Percentiles rank a stretch among this genome's conserved stretches.
phyloP scores from a whole-genome alignment of 768 basidiomycete genomes.

The Suillus discolor region DNA sequence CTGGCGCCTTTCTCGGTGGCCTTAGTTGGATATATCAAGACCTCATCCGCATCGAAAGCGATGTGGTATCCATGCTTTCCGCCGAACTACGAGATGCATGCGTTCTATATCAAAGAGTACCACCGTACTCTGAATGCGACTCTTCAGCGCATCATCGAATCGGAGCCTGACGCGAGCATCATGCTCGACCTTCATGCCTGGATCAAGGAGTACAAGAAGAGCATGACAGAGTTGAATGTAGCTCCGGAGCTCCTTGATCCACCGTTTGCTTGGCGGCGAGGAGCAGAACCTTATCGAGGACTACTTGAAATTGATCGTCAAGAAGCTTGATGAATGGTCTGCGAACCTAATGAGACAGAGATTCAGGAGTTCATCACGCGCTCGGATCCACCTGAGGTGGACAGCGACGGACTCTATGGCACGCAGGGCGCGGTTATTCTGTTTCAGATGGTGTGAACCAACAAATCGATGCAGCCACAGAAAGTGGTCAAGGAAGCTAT shows the following conservation, averaged over 20 bases:
- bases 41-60: slow-evolving; percentile 87
- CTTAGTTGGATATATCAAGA: slow-evolving; percentile 95
- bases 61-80: slow-evolving; percentile 93
- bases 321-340: slow-evolving; percentile 97
- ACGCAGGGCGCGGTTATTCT: slow-evolving; percentile 92
- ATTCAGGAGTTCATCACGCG: slow-evolving; percentile 81
- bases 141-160: slow-evolving; percentile 67
- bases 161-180: slow-evolving; percentile 85
- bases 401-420: slow-evolving; percentile 87
- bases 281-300: slow-evolving; percentile 94
- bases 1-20: slow-evolving; percentile 72
- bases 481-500: slow-evolving; percentile 94
- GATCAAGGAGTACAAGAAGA: slow-evolving; percentile 94
- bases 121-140: slow-evolving; percentile 82
- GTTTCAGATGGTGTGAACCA: slow-evolving; percentile 98
- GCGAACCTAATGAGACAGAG: slow-evolving; percentile 91
- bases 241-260: slow-evolving; percentile 83
- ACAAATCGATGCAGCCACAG: slow-evolving; percentile 91
- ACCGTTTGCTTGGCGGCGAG: slow-evolving; percentile 89
- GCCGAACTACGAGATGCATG: slow-evolving; percentile 86
- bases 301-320: slow-evolving; percentile 90
- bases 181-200: slow-evolving; percentile 87
- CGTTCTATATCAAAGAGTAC: slow-evolving; percentile 83
- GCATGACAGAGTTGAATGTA: slow-evolving; percentile 92
- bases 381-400: slow-evolving; percentile 84